Evolutionary conservation across 306 rosid species (phyloP), one percentile per base, ranked within the genome.

Genomic region (Lathyrus aphaca): DNA sequence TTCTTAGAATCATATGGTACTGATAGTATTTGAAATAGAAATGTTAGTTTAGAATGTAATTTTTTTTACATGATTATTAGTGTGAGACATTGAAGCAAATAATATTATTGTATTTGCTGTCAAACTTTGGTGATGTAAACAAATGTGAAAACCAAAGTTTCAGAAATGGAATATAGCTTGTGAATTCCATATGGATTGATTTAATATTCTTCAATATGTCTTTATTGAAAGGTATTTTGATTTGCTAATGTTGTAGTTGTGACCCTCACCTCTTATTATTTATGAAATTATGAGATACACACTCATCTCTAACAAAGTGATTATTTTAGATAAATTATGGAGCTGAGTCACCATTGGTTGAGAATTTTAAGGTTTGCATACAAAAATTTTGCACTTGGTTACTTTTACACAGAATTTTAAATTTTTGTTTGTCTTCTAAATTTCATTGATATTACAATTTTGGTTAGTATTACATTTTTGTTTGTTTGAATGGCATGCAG

Each of bases 241-340:
- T 1, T 1, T 49, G 7, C n/a, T 35, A 58, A 25, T 35, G n/a
- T 72, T 48, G 7, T 66, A 27, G 29, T 12, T 32, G 66, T 35
- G 66, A 57, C 14, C 54, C 56, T 61, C 56, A 65, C 37, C 8
- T 6, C 37, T 11, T 48, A 14, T 6, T 44, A 32, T 17, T 4
- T 44, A 32, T 45, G 50, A 8, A 62, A 49, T 46, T 51, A 50
- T 15, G 68, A 35, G 68, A 40, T 58, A 49, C 59, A 43, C 18
- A 45, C 69, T 19, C 14, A 19, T 76, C 5, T 50, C 14, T 77
- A 66, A 74, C 69, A 65, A 59, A 17, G 18, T 82, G 71, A 42
- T 63, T 50, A 43, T 11, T 75, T 77, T 58, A 85, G 94, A 83
- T 83, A 40, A 58, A 77, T 39, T 85, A 83, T 62, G 90, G 74